Evolutionary conservation across 2,329 filamentous ascomycete genomes (phyloP).

Genomic region (Colletotrichum sp.): DNA sequence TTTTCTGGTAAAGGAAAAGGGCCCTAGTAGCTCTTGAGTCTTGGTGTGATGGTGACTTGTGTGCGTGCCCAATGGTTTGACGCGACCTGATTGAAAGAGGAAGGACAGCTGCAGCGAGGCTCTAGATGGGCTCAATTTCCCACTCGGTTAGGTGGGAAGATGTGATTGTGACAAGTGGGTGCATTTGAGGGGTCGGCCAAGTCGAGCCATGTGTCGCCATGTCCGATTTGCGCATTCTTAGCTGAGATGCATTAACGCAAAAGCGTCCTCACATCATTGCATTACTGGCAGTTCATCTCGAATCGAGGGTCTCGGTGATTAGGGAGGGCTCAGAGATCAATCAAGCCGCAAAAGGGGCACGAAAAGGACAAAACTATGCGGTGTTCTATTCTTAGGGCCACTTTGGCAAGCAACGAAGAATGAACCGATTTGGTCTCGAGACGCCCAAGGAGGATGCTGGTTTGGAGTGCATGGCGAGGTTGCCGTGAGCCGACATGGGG

Average conservation of each 20-base stretch:
- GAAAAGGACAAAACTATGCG: background rate
- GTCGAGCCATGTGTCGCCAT: background rate
- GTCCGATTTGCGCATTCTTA: background rate
- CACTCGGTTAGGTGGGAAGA: background rate
- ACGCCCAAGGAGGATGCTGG: background rate
- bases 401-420: background rate
- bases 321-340: background rate
- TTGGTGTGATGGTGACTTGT: background rate
- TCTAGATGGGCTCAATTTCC: background rate
- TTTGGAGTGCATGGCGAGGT: background rate
- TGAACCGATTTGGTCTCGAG: background rate
- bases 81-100: background rate
- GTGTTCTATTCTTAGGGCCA: background rate
- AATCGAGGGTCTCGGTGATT: background rate
- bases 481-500: slow-evolving; percentile 6
- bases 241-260: background rate
- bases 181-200: background rate
- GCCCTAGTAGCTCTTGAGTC: background rate
- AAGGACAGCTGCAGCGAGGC: background rate
- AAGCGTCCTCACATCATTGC: background rate
- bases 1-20: background rate
- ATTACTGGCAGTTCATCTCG: background rate
- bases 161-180: background rate
- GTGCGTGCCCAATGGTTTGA: background rate
- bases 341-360: background rate